A percentile compares a stretch with the other conserved stretches of the same genome.
Evolutionary conservation across 2,329 filamentous ascomycete species (phyloP).

Genomic region (Coniella vitis): DNA sequence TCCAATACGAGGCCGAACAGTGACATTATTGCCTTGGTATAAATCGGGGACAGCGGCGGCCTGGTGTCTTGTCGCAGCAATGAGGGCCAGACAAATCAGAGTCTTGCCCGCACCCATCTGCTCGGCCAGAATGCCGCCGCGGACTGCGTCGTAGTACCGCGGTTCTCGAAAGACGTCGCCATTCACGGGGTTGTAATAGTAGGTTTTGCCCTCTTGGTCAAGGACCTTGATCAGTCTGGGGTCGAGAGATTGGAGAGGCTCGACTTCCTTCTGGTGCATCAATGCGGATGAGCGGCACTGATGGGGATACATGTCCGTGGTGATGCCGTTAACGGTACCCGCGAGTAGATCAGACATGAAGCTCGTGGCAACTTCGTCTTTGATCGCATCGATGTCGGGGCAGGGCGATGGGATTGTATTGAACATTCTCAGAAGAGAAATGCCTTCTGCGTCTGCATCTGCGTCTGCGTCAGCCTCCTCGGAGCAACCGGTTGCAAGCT

Average conservation of each 20-base stretch:
- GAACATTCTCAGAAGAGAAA: conserved; percentile 63
- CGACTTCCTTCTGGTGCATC: conserved; percentile 76
- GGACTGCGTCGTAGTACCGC: conserved; percentile 63
- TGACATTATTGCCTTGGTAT: conserved; percentile 38
- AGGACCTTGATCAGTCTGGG: conserved; percentile 57
- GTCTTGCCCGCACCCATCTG: conserved; percentile 85
- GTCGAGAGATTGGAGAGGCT: conserved; percentile 60
- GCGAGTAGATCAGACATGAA: conserved; percentile 51
- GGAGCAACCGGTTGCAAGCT: no score
- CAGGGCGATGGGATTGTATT: conserved; percentile 64
- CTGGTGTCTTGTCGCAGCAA: conserved; percentile 68
- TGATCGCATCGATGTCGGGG: conserved; percentile 44
- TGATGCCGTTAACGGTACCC: conserved; percentile 49
- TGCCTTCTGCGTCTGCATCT: conserved; percentile 24
- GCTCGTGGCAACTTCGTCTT: conserved; percentile 42
- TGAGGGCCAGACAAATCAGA: conserved; percentile 70
- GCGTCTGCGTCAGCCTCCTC: conserved; percentile 20
- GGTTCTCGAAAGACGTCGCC: conserved; percentile 58
- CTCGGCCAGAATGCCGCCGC: conserved; percentile 73
- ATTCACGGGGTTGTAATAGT: conserved; percentile 64
- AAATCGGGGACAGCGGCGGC: conserved; percentile 59
- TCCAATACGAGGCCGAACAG: conserved; percentile 41
- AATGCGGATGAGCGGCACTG: conserved; percentile 72
- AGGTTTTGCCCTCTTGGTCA: conserved; percentile 56
- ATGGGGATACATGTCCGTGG: conserved; percentile 65